Base-by-base conservation (phyloP, 331 rosid species). In the Cucumis variabilis region DNA sequence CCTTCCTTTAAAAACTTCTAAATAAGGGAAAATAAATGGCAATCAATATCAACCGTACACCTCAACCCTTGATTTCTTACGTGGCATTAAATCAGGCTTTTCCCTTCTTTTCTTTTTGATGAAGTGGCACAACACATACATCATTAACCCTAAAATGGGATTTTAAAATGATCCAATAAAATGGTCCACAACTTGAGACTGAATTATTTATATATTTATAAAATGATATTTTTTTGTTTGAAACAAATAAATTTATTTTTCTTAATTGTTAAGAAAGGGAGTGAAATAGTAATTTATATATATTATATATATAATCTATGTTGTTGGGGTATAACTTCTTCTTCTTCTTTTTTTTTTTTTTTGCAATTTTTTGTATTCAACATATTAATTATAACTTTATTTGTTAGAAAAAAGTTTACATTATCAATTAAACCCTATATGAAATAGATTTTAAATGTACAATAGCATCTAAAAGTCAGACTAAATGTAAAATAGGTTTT, bases 81-180 rank as follows among this genome's bases (percentile, higher is more conserved):
- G 62, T 75, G 82, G 82, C 82, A 75, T n/a, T 5, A 12, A 5
- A 75, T 24, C 58, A 21, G 5, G 50, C 55, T 21, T 74, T 44
- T 74, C 13, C 10, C 9, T 41, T 21, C 25, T 11, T 41, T 74
- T 44, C 20, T 44, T 75, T 75, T 44, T 46, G 58, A 44, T 46
- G 79, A 75, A 6, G 82, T 75, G 82, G 82, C 82, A 44, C 82
- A 23, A 73, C 17, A 44, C 81, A 74, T 74, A 20, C 58, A 21
- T 74, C 58, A 74, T 74, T 11, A 74, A 9, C 28, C 25, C 19
- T 46, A 75, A 75, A 23, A 5, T 75, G 8, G 1, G 28, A 75
- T 75, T 44, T 75, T 44, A 21, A 44, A 41, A 44, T 23, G 12
- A 21, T 41, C 80, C 80, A 74, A 74, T 44, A 37, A 17, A 73